Base-by-base conservation (phyloP, 129 eudicot species). In the Arctium minus region DNA sequence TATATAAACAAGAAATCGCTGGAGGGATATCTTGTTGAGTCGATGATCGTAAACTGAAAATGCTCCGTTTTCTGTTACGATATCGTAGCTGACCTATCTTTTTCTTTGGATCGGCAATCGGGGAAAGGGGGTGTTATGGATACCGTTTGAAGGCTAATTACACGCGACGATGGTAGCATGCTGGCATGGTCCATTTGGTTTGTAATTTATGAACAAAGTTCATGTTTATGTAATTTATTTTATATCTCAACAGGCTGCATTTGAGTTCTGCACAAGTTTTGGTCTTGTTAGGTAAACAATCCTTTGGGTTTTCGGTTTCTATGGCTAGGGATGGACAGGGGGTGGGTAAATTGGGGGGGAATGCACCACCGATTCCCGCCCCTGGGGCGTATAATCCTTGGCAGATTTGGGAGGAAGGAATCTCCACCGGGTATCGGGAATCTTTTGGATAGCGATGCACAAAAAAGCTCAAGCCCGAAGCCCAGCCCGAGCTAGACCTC, bases 1-100 rank as follows among this genome's bases (percentile, higher is more conserved):
- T 81, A 22, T 8, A 67, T 44, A 82, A 75, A 44, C 71, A 75
- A 11, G 74, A 74, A 74, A 18, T 10, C 27, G 64, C 3, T 4
- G 74, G 62, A 42, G 27, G 17, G 35, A 5, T 9, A 70, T 40
- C 15, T 13, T 35, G 77, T 9, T 32, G 74, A 27, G 65, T 22
- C 1, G 12, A 8, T 27, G 5, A 18, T 67, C 13, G 71, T 67
- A 0, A 0, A 2, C 4, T 64, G 71, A 67, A 22, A 65, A 32
- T 38, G 68, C 15, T 31, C 46, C 11, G 42, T 65, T 35, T 39
- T 78, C 68, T 78, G 10, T 60, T 18, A 56, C 56, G 30, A 82
- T 37, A 53, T 56, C 40, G 75, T 83, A 6, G 75, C 83, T 84
- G 86, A 72, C 83, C 75, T n/a, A 42, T 53, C 15, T 56, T 84